phyloP scores from a whole-genome alignment of 2,329 filamentous ascomycete genomes.

The Pseudogymnoascus sp. region DNA sequence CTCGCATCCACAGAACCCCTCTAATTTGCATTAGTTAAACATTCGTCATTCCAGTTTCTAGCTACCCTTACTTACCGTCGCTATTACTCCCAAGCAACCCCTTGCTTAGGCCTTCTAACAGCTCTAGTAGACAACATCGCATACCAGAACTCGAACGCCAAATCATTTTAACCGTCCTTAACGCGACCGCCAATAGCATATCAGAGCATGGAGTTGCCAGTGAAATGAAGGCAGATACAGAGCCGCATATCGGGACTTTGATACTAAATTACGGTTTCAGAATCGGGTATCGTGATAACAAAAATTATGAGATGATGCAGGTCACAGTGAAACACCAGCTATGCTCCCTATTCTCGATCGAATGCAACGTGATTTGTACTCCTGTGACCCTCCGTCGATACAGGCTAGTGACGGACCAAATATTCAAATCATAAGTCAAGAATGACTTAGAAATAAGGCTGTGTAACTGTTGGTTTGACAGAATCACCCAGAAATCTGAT shows the following conservation, averaged over 20 bases:
- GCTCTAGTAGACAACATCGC: background rate
- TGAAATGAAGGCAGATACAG: too few relatives aligned
- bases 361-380: background rate
- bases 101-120: background rate
- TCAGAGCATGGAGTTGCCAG: background rate
- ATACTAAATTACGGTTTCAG: too few relatives aligned
- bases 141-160: background rate
- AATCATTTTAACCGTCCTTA: background rate
- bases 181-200: background rate
- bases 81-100: background rate
- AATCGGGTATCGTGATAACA: background rate
- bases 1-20: background rate
- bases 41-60: background rate
- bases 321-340: background rate
- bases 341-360: background rate
- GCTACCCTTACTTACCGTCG: background rate
- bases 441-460: background rate
- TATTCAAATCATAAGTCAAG: background rate
- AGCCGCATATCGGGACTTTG: too few relatives aligned
- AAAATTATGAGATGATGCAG: background rate
- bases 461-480: background rate
- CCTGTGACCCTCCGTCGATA: background rate
- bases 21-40: background rate
- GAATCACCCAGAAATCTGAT: background rate
- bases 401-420: background rate